A percentile compares a stretch with the other conserved stretches of the same genome.
Evolutionary conservation across 2,329 filamentous ascomycete genomes (phyloP).

Genomic region (Penicillium sp.): DNA sequence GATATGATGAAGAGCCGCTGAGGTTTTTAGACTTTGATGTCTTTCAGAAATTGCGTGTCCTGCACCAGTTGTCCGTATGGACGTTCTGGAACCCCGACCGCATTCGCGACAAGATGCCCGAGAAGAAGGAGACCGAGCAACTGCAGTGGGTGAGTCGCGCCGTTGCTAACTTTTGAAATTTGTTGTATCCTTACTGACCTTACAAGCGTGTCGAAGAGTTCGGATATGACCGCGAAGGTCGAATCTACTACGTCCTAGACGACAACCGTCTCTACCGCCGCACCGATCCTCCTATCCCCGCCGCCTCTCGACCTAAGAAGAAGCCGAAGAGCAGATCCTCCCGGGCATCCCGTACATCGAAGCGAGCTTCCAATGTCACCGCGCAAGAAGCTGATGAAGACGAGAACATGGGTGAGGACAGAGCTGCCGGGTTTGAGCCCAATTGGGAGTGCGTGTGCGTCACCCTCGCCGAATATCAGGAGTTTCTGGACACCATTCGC

Average conservation of each 20-base stretch:
- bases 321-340: conserved; percentile 65
- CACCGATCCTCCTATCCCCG: conserved; percentile 68
- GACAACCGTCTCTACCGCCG: conserved; percentile 90
- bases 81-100: conserved; percentile 83
- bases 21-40: conserved; percentile 80
- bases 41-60: conserved; percentile 71
- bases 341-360: conserved; percentile 65
- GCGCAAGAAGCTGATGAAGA: conserved; percentile 46
- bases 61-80: conserved; percentile 89
- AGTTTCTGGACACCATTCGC: conserved; percentile 67
- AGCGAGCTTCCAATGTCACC: conserved; percentile 54
- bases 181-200: conserved; percentile 10
- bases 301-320: conserved; percentile 57
- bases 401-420: conserved; percentile 34
- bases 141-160: conserved; percentile 68
- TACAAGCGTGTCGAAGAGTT: conserved; percentile 46
- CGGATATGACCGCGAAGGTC: conserved; percentile 85
- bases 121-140: conserved; percentile 77
- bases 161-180: not conserved
- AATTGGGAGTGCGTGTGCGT: conserved; percentile 92
- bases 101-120: conserved; percentile 80
- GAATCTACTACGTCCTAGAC: conserved; percentile 85
- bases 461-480: conserved; percentile 71
- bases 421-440: conserved; percentile 50
- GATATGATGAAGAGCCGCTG: conserved; percentile 67